Evolutionary conservation across 495 filamentous ascomycete species (phyloP).

Genomic region (Massariosphaeria phaeospora): DNA sequence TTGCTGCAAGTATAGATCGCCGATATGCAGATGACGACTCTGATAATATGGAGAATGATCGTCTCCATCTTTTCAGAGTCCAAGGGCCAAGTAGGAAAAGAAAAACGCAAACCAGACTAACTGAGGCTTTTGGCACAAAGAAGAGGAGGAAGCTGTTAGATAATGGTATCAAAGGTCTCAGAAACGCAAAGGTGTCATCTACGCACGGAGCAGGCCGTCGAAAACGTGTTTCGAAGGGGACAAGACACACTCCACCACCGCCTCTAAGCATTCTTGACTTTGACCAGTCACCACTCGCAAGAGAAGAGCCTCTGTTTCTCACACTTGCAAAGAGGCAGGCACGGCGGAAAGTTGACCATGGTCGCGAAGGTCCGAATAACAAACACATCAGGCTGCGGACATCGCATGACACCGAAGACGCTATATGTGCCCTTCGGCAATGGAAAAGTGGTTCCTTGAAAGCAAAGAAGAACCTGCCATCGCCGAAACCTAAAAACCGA

Average conservation of each 20-base stretch:
- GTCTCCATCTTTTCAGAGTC: slow-evolving; percentile 53
- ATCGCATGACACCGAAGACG: slow-evolving; percentile 68
- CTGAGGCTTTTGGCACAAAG: slow-evolving; percentile 35
- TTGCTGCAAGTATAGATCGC: slow-evolving; percentile 6
- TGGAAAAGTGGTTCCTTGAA: slow-evolving; percentile 71
- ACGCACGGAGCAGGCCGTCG: slow-evolving; percentile 18
- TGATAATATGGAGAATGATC: slow-evolving; percentile 51
- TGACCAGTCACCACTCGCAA: slow-evolving; percentile 19
- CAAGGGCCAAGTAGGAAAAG: slow-evolving; percentile 35
- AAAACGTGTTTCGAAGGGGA: neutral
- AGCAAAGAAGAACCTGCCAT: slow-evolving; percentile 38
- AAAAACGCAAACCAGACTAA: slow-evolving; percentile 33
- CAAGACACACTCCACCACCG: slow-evolving; percentile 46
- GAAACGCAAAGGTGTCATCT: slow-evolving; percentile 38
- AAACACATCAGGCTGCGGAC: slow-evolving; percentile 73
- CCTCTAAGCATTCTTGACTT: slow-evolving; percentile 65
- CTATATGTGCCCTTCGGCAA: slow-evolving; percentile 57
- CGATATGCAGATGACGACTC: slow-evolving; percentile 32
- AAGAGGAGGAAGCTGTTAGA: slow-evolving; percentile 1
- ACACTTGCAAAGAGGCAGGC: slow-evolving; percentile 70
- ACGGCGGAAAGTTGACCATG: slow-evolving; percentile 55
- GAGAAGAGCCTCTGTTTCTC: slow-evolving; percentile 62
- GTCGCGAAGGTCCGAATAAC: slow-evolving; percentile 65
- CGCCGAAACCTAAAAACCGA: neutral
- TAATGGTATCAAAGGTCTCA: slow-evolving; percentile 5